phyloP scores from a whole-genome alignment of 2,329 filamentous ascomycete species.

The Pezicula rhizophila region DNA sequence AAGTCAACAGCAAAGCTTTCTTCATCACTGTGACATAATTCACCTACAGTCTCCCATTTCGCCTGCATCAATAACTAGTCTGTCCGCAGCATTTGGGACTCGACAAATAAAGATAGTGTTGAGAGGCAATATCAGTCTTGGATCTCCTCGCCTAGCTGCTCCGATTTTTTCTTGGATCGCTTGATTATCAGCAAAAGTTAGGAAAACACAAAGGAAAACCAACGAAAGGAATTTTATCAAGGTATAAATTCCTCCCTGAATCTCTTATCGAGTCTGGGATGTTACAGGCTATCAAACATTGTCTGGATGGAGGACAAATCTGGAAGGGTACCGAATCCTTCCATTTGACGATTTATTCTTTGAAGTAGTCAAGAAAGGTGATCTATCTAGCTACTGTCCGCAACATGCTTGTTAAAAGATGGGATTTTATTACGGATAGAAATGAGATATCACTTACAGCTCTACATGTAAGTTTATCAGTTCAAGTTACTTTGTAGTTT shows the following conservation, averaged over 20 bases:
- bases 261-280: conserved; percentile 2
- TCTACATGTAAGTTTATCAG: no score
- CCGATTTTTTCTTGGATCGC: conserved; percentile 1
- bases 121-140: conserved; percentile 1
- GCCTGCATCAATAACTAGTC: neutral
- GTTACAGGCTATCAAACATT: neutral
- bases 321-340: conserved; percentile 4
- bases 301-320: conserved; percentile 1
- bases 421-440: no score
- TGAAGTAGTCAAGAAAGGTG: neutral
- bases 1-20: no score
- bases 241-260: conserved; percentile 5
- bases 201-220: neutral
- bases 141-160: conserved; percentile 1
- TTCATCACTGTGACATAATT: no score
- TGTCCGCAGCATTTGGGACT: neutral
- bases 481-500: no score
- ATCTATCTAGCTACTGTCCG: conserved; percentile 5
- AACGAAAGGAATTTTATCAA: neutral
- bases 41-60: no score
- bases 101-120: neutral
- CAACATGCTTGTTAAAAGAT: neutral
- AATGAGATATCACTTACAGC: no score
- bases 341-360: neutral
- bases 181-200: conserved; percentile 1